Base-by-base conservation (phyloP, 352 stramenopile species). In the Globisporangium iwayamae region DNA sequence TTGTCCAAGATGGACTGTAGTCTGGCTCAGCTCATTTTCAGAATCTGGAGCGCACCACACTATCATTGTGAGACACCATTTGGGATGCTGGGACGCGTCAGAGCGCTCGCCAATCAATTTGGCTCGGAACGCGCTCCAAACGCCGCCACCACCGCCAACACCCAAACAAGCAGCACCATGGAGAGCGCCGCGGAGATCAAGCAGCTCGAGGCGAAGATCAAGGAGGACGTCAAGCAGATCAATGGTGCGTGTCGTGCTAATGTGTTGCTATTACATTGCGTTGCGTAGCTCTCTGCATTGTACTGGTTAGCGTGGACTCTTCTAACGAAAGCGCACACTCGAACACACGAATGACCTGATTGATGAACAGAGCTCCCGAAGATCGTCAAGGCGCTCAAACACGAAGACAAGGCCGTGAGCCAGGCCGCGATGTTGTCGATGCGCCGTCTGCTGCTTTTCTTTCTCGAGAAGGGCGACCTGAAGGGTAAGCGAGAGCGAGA, bases 181-280 rank as follows among this genome's bases (percentile, higher is more conserved):
- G 67, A 72, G 70, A 86, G 71, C 38, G 74, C 72, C 38, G 77
- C 75, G 59, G 78, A 89, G 75, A 89, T 93, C 71, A 93, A 90
- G 81, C 85, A 94, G 75, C 71, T 96, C 43, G 87, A 96, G 63
- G 83, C 81, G 39, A 84, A 83, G 66, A 89, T 96, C 73, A 93
- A 94, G 68, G 84, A 92, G 60, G 79, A 94, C 73, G 81, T 92
- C 52, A 90, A 90, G 73, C 80, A 93, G 66, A 79, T 90, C 59
- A 96, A 96, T 60, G 82, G 82, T 89, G 60, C 34, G 62, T 56
- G 13, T 4, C 16, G 2, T 13, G 30, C 2, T 28, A 16, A 32
- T 32, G 8, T 47, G 65, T 50, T 55, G 38, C n/a, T 36, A 16
- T 41, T 16, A 16, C 13, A 7, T 43, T 30, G 2, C 30, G 8